Base-by-base conservation (phyloP, 148 eudicot species). In the Salicornia ramosissima region DNA sequence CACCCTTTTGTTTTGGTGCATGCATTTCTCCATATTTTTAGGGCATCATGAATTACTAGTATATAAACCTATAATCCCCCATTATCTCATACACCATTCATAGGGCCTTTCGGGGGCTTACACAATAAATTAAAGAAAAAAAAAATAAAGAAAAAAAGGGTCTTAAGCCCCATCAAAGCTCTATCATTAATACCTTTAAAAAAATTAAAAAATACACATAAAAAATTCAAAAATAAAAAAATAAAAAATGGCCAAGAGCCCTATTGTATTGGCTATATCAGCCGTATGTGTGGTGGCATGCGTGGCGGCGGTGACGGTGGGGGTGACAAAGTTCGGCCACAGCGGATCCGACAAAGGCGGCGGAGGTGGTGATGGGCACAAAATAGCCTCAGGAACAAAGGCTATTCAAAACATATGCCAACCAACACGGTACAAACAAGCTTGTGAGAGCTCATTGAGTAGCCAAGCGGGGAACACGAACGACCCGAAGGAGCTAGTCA, bases 321-420 rank as follows among this genome's bases (percentile, higher is more conserved):
- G 78, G 0, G 78, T 75, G 28, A 59, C 68, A 3, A 75, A 75
- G 67, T 60, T 24, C n/a, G 54, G 68, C 10, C 63, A 61, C 5
- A 15, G 18, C 50, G 3, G 18, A 13, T 46, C 50, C 1, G 15
- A 46, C 66, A 14, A 29, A 1, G 29, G 40, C 4, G 29, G 19
- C 9, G 59, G 34, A 2, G 30, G 46, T 24, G 63, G 64, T 53
- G 70, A 68, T 43, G 66, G 45, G 5, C 34, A 42, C 10, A 28
- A 58, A 19, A 29, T 81, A 15, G 24, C 72, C 5, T n/a, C 82
- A 1, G 58, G 82, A 0, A 73, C 76, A 16, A 88, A 79, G 67
- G 81, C 92, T 0, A 76, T 86, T 10, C 56, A 82, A 33, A 69
- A 82, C 73, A 53, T 88, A 0, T 88, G 93, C 64, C 64, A 79